Evolutionary conservation across 2,329 filamentous ascomycete species (phyloP).

Genomic region (Septoria linicola): DNA sequence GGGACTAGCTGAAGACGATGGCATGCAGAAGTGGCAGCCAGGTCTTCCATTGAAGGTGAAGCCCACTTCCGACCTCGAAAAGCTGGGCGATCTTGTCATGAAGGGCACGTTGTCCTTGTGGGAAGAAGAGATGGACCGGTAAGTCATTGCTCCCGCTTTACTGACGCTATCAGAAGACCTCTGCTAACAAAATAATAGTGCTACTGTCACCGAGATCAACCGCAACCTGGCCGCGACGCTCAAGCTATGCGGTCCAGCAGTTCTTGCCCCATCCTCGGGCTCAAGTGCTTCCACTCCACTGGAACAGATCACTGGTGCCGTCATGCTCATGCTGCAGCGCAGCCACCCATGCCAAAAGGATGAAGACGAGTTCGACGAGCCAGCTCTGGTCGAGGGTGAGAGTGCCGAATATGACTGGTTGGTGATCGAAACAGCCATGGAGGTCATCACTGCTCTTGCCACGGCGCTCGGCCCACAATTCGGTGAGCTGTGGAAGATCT

Average conservation of each 20-base stretch:
- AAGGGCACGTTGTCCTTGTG: slow-evolving; percentile 81
- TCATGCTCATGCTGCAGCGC: slow-evolving; percentile 80
- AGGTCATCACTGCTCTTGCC: slow-evolving; percentile 82
- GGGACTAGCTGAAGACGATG: slow-evolving; percentile 77
- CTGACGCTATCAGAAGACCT: slow-evolving; percentile 77
- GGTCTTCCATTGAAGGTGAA: slow-evolving; percentile 80
- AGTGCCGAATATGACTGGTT: slow-evolving; percentile 98
- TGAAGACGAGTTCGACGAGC: slow-evolving; percentile 76
- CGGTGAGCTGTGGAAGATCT: slow-evolving; percentile 88
- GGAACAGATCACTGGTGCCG: slow-evolving; percentile 67
- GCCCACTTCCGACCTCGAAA: slow-evolving; percentile 75
- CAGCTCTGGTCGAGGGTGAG: slow-evolving; percentile 65
- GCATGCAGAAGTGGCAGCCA: slow-evolving; percentile 79
- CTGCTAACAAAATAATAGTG: slow-evolving; percentile 56
- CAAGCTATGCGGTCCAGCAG: slow-evolving; percentile 83
- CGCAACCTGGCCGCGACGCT: slow-evolving; percentile 86
- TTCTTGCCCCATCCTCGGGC: slow-evolving; percentile 67
- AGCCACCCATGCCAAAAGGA: slow-evolving; percentile 92
- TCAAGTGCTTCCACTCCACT: slow-evolving; percentile 46
- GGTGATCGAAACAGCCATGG: slow-evolving; percentile 88
- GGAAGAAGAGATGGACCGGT: slow-evolving; percentile 91
- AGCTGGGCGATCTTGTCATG: slow-evolving; percentile 82
- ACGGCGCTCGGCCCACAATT: slow-evolving; percentile 79
- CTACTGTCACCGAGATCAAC: slow-evolving; percentile 92
- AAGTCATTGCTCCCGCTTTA: slow-evolving; percentile 50